Percentiles rank a stretch among this genome's conserved stretches.
Evolutionary conservation across 2,329 filamentous ascomycete genomes (phyloP).

Genomic region (Magnaporthiopsis rhizophila): DNA sequence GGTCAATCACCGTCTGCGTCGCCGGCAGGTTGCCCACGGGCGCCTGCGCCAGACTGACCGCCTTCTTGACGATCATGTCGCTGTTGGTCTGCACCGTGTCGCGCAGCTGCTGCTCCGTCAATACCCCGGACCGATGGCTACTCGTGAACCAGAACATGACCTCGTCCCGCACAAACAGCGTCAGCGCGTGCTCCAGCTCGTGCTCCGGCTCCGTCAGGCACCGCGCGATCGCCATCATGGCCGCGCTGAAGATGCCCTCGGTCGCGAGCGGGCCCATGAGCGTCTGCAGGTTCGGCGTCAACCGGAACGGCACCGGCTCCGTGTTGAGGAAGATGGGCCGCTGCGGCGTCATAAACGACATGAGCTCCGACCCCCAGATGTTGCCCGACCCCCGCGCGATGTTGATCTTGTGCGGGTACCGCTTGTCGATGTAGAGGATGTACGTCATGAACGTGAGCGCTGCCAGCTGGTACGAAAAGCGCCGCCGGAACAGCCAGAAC

Average conservation of each 20-base stretch:
- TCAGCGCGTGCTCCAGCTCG: constrained; percentile 91
- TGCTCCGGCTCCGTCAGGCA: constrained; percentile 83
- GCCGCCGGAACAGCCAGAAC: constrained; percentile 97
- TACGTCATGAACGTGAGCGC: constrained; percentile 98
- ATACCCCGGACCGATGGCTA: constrained; percentile 52
- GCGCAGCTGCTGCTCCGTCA: constrained; percentile 58
- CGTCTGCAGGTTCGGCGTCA: constrained; percentile 92
- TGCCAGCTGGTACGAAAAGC: constrained; percentile 93
- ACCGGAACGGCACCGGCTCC: constrained; percentile 92
- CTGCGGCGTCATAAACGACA: constrained; percentile 76
- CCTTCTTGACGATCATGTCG: constrained; percentile 86
- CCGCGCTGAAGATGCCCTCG: constrained; percentile 91
- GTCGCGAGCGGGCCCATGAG: constrained; percentile 93
- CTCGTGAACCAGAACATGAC: constrained; percentile 96
- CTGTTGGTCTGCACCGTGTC: constrained; percentile 63
- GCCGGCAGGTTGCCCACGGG: constrained; percentile 78
- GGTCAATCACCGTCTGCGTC: constrained; percentile 93
- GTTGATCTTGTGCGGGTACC: constrained; percentile 91
- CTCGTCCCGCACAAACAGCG: constrained; percentile 92
- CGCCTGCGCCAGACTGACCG: constrained; percentile 71
- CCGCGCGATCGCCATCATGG: constrained; percentile 92
- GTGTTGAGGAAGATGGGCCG: constrained; percentile 92
- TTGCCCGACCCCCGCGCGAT: constrained; percentile 83
- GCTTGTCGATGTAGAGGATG: constrained; percentile 92
- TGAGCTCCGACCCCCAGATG: constrained; percentile 92